These are phyloP conservation scores for Inga leiocalycina DNA, from an alignment of 306 rosid species.

Conservation along the genomic window DNA sequence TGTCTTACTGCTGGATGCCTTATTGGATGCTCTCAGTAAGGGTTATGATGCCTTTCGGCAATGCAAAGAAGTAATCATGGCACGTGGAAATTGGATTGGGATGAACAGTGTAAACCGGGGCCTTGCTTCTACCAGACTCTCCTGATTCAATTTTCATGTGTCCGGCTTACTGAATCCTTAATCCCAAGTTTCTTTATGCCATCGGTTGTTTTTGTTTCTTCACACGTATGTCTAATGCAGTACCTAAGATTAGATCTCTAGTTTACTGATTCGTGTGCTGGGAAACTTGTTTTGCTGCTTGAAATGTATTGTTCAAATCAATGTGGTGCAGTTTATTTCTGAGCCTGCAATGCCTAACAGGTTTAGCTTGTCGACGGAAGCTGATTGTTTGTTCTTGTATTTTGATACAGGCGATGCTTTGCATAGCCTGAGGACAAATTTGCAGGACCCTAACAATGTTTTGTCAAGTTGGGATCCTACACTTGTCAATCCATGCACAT, in stretches of 20 bases:
- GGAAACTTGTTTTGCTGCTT: not conserved
- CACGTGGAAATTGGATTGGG: not conserved
- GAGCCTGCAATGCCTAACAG: conserved; percentile 2
- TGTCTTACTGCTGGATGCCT: conserved; percentile 22
- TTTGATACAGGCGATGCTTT: conserved; percentile 87
- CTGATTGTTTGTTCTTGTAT: conserved; percentile 34
- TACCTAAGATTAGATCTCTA: not conserved
- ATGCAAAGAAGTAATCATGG: conserved; percentile 20
- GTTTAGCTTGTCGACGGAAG: conserved; percentile 3
- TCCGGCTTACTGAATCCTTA: not conserved
- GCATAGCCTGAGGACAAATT: conserved; percentile 86
- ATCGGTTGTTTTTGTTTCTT: not conserved
- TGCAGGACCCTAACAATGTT: conserved; percentile 92
- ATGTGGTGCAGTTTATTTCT: conserved; percentile 13
- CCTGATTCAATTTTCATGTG: not conserved
- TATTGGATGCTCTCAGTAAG: conserved; percentile 20
- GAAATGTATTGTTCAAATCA: conserved; percentile 8
- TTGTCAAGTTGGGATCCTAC: conserved; percentile 99
- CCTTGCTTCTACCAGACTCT: conserved; percentile 15
- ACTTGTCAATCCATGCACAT: conserved; percentile 96
- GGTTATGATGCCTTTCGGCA: conserved; percentile 22
- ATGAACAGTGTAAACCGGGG: conserved; percentile 21
- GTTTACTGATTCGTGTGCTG: not conserved
- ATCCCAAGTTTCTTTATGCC: not conserved
- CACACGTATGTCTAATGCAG: not conserved